These are phyloP conservation scores for Symbiotaphrina buchneri DNA, from an alignment of 495 filamentous ascomycete species.

Conservation along the genomic window DNA sequence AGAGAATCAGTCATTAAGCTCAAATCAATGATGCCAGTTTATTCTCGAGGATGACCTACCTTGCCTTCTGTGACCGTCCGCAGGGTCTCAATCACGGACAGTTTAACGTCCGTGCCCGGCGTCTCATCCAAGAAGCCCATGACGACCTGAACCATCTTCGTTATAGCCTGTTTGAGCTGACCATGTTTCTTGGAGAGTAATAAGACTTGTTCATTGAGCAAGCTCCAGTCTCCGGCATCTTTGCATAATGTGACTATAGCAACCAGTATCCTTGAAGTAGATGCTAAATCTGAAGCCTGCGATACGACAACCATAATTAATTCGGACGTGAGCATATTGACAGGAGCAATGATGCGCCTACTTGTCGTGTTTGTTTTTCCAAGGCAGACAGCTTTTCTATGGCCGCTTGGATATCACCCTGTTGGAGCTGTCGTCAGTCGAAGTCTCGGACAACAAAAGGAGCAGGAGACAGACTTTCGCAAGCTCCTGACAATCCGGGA, in stretches of 20 bases:
- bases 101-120: slow-evolving; percentile 63
- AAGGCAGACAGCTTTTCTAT: slow-evolving; percentile 79
- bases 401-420: slow-evolving; percentile 63
- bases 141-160: slow-evolving; percentile 94
- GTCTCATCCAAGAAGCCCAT: slow-evolving; percentile 76
- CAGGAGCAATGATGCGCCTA: slow-evolving; percentile 13
- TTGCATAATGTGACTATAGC: slow-evolving; percentile 86
- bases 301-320: too few relatives aligned
- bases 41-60: slow-evolving; percentile 19
- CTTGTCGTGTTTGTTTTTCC: slow-evolving; percentile 95
- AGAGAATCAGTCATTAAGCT: slow-evolving; percentile 5
- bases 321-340: too few relatives aligned
- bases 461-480: slow-evolving; percentile 36
- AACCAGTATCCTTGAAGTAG: slow-evolving; percentile 72
- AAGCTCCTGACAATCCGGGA: slow-evolving; percentile 72
- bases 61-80: slow-evolving; percentile 96
- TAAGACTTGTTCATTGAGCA: slow-evolving; percentile 90
- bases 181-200: slow-evolving; percentile 97
- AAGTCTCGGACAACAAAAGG: slow-evolving; percentile 6
- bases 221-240: slow-evolving; percentile 70
- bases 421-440: slow-evolving; percentile 6
- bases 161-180: slow-evolving; percentile 95
- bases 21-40: background rate
- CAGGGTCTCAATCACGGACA: slow-evolving; percentile 82
- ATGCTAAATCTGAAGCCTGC: slow-evolving; percentile 83